Evolutionary conservation across 352 stramenopile genomes (phyloP), one percentile per base, ranked within the genome.

Genomic region (Phytophthora pluvialis): DNA sequence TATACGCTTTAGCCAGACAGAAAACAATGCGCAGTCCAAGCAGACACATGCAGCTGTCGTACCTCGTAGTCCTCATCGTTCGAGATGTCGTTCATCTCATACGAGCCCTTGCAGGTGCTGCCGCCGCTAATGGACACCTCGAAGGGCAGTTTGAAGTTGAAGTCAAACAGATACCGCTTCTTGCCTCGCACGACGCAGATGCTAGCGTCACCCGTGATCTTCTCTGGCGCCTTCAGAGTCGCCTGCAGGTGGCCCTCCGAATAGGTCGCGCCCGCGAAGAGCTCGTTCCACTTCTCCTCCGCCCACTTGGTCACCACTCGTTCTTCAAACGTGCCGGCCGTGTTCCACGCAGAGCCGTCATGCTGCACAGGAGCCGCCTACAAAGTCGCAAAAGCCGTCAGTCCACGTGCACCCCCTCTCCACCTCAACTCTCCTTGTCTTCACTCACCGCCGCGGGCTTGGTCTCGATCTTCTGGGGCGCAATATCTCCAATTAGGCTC

Each of bases 401-500:
- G 16, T 48, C 8, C 4, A 18, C 3, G 16, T 5, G 26, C 12
- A 31, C 13, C n/a, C 16, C 29, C 10, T 2, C 31, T 11, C 31
- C 31, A 35, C 31, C 10, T 35, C 31, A 35, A 11, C 31, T 11
- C 10, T 11, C 3, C 28, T 21, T 21, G 21, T 16, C 11, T 16
- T n/a, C 36, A 60, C 65, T 59, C 59, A 78, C 73, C 44, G 51
- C 39, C 0, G 75, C 72, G 0, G 73, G 74, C 12, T 78, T 74
- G 1, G 70, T 51, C 48, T 89, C 80, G 33, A 94, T 88, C 68
- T 94, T 93, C 75, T 96, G 88, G 0, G 88, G 89, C 32, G 86
- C 85, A 63, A 95, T 98, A 74, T 99, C 98, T 55, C 98, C 97
- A 59, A 98, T 98, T 72, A 99, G 91, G 42, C 74, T 83, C 70